Percentiles rank a stretch among this genome's conserved stretches.
Conservation (phyloP, 257 asterid genomes). For the Solanum pimpinellifolium region DNA sequence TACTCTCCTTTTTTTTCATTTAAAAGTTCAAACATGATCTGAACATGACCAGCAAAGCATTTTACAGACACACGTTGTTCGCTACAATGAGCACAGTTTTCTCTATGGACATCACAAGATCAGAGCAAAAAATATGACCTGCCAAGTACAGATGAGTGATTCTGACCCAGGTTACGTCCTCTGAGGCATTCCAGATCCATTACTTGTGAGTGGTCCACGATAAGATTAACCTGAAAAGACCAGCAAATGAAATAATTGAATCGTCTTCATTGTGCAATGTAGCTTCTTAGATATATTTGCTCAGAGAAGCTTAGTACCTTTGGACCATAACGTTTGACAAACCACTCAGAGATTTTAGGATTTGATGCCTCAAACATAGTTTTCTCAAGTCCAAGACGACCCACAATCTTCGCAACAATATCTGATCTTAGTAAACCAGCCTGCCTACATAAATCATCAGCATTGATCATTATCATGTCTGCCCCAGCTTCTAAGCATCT, state of each 20-base stretch:
- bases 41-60: not conserved
- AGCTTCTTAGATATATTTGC: not conserved
- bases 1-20: not conserved
- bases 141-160: constrained; percentile 72
- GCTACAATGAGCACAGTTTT: not conserved
- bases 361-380: constrained; percentile 93
- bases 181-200: constrained; percentile 93
- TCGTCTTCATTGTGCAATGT: not conserved
- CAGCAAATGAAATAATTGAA: not conserved
- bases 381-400: constrained; percentile 84
- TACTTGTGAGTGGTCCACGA: constrained; percentile 88
- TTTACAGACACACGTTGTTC: not conserved
- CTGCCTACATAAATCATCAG: constrained; percentile 63
- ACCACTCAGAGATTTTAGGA: constrained; percentile 79
- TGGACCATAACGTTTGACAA: constrained; percentile 80
- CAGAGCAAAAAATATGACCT: constrained; percentile 43
- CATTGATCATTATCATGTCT: constrained; percentile 91
- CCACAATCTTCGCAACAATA: constrained; percentile 62
- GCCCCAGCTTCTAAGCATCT: constrained; percentile 99
- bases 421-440: constrained; percentile 72
- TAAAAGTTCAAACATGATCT: not conserved
- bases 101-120: not conserved
- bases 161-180: constrained; percentile 68
- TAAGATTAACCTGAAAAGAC: constrained; percentile 63
- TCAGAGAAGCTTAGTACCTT: constrained; percentile 28